Conservation (phyloP, 2,329 filamentous ascomycete species). For the Thielaviopsis musarum region DNA sequence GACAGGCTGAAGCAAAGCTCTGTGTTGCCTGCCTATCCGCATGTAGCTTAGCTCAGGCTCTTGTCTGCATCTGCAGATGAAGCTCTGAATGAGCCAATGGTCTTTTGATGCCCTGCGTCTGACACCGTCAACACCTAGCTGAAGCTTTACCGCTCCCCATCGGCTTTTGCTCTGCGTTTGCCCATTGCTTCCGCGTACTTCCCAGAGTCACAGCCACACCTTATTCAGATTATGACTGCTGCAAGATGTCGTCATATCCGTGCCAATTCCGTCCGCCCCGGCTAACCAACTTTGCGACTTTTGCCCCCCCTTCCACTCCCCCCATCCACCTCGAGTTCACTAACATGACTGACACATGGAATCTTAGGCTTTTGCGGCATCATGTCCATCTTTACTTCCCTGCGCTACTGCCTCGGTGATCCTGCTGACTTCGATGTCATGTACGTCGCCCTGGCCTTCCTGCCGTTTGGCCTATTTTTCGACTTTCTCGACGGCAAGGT, state of each 20-base stretch:
- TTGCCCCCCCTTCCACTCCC: too few relatives aligned
- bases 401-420: constrained; percentile 76
- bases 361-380: constrained; percentile 58
- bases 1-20: not conserved
- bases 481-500: constrained; percentile 97
- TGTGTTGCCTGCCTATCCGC: not conserved
- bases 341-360: not conserved
- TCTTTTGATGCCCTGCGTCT: not conserved
- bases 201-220: not conserved
- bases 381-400: constrained; percentile 88
- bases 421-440: constrained; percentile 49
- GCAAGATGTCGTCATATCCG: constrained; percentile 1
- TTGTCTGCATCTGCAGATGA: not conserved
- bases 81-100: not conserved
- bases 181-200: not conserved
- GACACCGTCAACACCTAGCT: not conserved
- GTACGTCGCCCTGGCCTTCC: constrained; percentile 69
- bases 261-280: not conserved
- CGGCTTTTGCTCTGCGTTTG: not conserved
- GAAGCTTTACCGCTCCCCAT: not conserved
- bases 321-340: not conserved
- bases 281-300: too few relatives aligned
- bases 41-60: not conserved
- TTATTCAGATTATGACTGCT: not conserved
- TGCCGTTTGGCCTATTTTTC: constrained; percentile 90